Base-by-base conservation (phyloP, 2,329 filamentous ascomycete species). In the Fusarium tupiense region DNA sequence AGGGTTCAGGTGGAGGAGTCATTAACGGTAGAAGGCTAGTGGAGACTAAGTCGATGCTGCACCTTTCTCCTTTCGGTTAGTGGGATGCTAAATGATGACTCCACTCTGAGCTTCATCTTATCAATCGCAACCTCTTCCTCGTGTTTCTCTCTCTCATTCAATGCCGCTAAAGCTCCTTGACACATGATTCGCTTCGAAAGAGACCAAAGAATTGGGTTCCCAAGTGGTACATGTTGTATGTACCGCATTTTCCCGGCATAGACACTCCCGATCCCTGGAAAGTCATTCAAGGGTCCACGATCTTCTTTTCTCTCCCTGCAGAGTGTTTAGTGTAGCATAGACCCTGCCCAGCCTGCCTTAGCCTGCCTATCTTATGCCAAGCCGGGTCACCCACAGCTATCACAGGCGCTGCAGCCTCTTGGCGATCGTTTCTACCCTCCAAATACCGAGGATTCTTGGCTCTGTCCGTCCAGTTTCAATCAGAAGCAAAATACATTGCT, bases 21-120 rank as follows among this genome's bases (percentile, higher is more conserved):
- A 47, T 54, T 67, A 61, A 43, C 57, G 38, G 17, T 40, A 35
- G 24, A 33, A 41, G 50, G 65, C 46, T 58, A 57, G 56, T 60
- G 26, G 40, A 58, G 46, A 29, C 12, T 1, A 22, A 17, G 20
- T 17, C 7, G 24, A 22, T 53, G 16, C 26, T 20, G 22, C 20
- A 3, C 43, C 14, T 49, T 65, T 8, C 67, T 20, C 2, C 8
- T 61, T 44, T 5, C 11, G n/a, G 56, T 6, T 52, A 44, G 37
- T 43, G 24, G 17, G 5, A 7, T 19, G 6, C 20, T 17, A 24
- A 24, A 29, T 26, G 37, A 43, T 61, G 53, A 22, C 40, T n/a
- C 59, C 71, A 49, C 63, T 24, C 40, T n/a, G 11, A 54, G 62
- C 67, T 65, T 59, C 71, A 76, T 78, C 76, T 76, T 77, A 77